Evolutionary conservation across 1,139 yeast species (phyloP), one percentile per base, ranked within the genome.

Genomic region (Casaregolazyma lundiana): DNA sequence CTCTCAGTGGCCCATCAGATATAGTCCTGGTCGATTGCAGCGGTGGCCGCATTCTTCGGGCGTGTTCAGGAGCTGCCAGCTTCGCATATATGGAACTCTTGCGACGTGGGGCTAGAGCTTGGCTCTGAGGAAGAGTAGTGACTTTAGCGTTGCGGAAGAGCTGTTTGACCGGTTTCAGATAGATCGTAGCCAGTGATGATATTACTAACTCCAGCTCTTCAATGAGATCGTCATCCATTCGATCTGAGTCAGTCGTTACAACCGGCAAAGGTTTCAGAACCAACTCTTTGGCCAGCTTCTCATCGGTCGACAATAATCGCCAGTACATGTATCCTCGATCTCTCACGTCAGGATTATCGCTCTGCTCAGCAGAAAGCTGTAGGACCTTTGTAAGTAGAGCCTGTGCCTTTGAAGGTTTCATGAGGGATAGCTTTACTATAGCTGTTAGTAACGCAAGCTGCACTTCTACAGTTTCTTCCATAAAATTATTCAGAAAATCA

Each of bases 241-340:
- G 77, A 44, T 86, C 92, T 46, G 81, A 81, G 36, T 85, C 84
- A 0, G 81, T 70, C 8, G 80, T 73, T 11, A 90, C 84, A 1
- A 73, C 66, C 0, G 95, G 95, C 36, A 80, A 62, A 1, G 71
- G 69, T 19, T 80, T 80, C 54, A 81, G 72, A 6, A 88, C 73
- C 15, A 89, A 73, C 40, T 73, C 72, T 53, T 77, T 76, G 1
- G 84, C 64, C 19, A 29, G 24, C 11, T 20, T 17, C 8, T 35
- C 36, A 30, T 62, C 58, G 0, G 80, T 62, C 0, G 94, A 78
- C 6, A 90, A 67, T 22, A 89, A 64, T 46, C 96, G 72, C 95
- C 95, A 86, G 64, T 90, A 90, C 67, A 88, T 80, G 60, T 72
- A 84, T 0, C 94, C 96, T 40, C 96, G 68, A 55, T 87, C 95